Conservation (phyloP, 2,329 filamentous ascomycete genomes). For the Coniochaeta sp. region DNA sequence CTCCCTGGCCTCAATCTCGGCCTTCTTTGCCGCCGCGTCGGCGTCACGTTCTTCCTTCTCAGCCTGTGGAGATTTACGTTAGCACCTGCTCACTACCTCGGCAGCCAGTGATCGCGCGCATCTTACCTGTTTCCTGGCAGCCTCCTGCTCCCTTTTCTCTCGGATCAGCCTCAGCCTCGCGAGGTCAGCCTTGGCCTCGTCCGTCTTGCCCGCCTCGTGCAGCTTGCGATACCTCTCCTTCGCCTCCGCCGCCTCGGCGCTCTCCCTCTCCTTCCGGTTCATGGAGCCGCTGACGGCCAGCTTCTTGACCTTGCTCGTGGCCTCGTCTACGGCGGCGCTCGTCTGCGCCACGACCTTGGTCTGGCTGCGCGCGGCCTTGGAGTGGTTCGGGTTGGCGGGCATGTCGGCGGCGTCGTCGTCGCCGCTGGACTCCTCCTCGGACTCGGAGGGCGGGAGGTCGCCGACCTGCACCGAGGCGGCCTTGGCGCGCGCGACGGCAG, state of each 20-base stretch:
- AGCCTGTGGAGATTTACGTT: conserved; percentile 31
- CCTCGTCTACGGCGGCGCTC: conserved; percentile 34
- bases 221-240: conserved; percentile 88
- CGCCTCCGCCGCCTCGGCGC: conserved; percentile 77
- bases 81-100: conserved; percentile 13
- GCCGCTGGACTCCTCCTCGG: conserved; percentile 46
- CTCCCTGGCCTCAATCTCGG: conserved; percentile 47
- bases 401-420: conserved; percentile 52
- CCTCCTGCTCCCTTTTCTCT: conserved; percentile 79
- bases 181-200: conserved; percentile 85
- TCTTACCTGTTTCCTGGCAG: conserved; percentile 71
- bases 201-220: conserved; percentile 92
- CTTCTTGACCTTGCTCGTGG: conserved; percentile 49
- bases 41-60: conserved; percentile 52
- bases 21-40: conserved; percentile 37
- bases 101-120: conserved; percentile 9
- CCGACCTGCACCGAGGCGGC: conserved; percentile 69
- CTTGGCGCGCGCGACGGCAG: conserved; percentile 72
- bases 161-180: conserved; percentile 75
- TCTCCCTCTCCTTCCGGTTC: conserved; percentile 57
- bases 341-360: conserved; percentile 32
- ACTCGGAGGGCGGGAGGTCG: conserved; percentile 72
- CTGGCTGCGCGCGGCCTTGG: conserved; percentile 62
- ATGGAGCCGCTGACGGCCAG: conserved; percentile 30
- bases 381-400: conserved; percentile 90